Conservation (phyloP, 2,329 filamentous ascomycete species). For the Hortaea sp. region DNA sequence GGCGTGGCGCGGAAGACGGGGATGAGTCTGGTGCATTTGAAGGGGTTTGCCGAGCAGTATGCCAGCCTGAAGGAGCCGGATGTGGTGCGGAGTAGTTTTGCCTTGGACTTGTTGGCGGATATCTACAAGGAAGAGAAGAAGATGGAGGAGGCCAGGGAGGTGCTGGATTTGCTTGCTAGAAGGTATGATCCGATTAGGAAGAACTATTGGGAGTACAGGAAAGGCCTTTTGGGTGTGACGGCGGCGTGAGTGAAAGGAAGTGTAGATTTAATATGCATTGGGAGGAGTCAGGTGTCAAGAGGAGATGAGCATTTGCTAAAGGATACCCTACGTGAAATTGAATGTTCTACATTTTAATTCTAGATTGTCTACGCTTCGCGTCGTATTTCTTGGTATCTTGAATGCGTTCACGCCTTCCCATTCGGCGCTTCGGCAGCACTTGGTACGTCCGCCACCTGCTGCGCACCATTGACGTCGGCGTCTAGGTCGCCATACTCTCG, state of each 20-base stretch:
- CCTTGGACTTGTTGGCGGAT: conserved; percentile 63
- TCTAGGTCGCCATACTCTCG: conserved; percentile 26
- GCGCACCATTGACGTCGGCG: conserved; percentile 3
- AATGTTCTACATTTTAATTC: neutral
- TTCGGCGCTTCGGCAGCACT: conserved; percentile 7
- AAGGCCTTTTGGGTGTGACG: conserved; percentile 33
- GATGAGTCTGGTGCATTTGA: conserved; percentile 38
- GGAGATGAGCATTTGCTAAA: too few relatives aligned
- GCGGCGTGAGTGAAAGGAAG: neutral
- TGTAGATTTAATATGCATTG: neutral
- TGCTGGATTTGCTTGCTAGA: conserved; percentile 62
- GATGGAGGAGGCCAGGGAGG: conserved; percentile 53
- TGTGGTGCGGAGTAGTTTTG: conserved; percentile 50
- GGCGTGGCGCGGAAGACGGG: conserved; percentile 63
- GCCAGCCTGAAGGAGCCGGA: conserved; percentile 39
- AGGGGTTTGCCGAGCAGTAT: conserved; percentile 45
- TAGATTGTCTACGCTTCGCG: neutral
- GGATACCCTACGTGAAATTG: too few relatives aligned
- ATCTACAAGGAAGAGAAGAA: conserved; percentile 45
- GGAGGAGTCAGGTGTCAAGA: neutral
- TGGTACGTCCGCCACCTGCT: conserved; percentile 5
- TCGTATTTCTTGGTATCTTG: neutral
- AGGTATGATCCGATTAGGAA: conserved; percentile 86
- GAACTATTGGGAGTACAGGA: conserved; percentile 85
- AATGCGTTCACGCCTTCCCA: neutral